A percentile compares a stretch with the other conserved stretches of the same genome.
Evolutionary conservation across 306 rosid species (phyloP).

Genomic region (Prunus campanulata): DNA sequence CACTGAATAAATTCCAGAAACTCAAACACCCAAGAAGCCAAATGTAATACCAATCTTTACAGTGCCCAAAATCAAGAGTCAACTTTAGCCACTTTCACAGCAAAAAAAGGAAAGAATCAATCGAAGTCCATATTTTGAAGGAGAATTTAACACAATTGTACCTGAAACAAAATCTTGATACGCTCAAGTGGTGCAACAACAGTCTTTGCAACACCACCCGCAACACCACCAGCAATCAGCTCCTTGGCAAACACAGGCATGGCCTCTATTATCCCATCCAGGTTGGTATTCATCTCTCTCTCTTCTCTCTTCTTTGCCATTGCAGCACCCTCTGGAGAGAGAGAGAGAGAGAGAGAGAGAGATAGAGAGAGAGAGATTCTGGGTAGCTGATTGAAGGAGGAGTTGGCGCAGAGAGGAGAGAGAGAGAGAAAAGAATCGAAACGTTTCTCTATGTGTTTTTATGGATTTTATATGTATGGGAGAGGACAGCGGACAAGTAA

Average conservation of each 20-base stretch:
- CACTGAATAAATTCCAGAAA: slow-evolving; percentile 8
- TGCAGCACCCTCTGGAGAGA: not conserved
- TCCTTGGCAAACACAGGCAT: slow-evolving; percentile 83
- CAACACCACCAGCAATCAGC: slow-evolving; percentile 77
- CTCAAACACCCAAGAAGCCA: slow-evolving; percentile 15
- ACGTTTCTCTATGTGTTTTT: not conserved
- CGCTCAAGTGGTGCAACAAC: slow-evolving; percentile 91
- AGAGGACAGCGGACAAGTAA: slow-evolving; percentile 6
- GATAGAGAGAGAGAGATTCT: not conserved
- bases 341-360: slow-evolving; percentile 8
- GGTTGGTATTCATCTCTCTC: slow-evolving; percentile 25
- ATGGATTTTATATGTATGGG: slow-evolving; percentile 28
- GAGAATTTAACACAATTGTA: not conserved
- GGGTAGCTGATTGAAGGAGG: not conserved
- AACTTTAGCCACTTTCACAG: not conserved
- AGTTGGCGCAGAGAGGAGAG: not conserved
- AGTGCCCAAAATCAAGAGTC: not conserved
- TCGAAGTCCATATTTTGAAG: not conserved
- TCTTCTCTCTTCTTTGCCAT: slow-evolving; percentile 50
- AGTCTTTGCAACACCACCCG: slow-evolving; percentile 80
- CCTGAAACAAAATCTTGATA: slow-evolving; percentile 91
- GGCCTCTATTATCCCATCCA: slow-evolving; percentile 45
- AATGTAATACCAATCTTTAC: not conserved
- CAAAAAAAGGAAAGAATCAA: not conserved
- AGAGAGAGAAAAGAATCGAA: not conserved